phyloP scores from a whole-genome alignment of 164 flowering plant species.

The Aristolochia californica region DNA sequence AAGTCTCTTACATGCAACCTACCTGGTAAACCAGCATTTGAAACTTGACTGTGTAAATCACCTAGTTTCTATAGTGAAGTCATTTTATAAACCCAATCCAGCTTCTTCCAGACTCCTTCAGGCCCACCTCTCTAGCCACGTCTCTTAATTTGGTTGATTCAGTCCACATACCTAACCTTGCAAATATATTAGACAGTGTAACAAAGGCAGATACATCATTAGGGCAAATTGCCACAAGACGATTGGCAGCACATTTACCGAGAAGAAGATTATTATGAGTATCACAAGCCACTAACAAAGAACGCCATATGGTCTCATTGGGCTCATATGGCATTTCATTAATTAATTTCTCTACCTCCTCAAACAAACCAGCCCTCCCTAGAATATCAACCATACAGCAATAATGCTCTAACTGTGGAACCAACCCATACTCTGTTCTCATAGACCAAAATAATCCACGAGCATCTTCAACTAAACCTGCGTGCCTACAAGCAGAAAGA shows the following conservation, averaged over 20 bases:
- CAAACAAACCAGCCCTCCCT: conserved; percentile 18
- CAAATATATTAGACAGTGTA: conserved; percentile 16
- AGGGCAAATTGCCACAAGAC: conserved; percentile 10
- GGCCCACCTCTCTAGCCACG: conserved; percentile 9
- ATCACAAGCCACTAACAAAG: conserved; percentile 22
- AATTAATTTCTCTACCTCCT: conserved; percentile 19
- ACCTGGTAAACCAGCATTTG: too few species aligned
- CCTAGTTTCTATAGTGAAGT: neutral
- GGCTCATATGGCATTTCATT: conserved; percentile 16
- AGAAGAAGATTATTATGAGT: conserved; percentile 14
- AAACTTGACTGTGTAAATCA: too few species aligned
- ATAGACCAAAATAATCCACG: conserved; percentile 14
- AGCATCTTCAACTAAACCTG: conserved; percentile 19
- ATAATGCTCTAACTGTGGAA: conserved; percentile 18
- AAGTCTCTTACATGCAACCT: too few species aligned
- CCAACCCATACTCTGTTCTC: conserved; percentile 12
- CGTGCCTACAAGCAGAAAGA: conserved; percentile 22
- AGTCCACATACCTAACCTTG: conserved; percentile 20
- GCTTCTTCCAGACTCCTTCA: conserved; percentile 20
- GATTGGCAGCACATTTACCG: conserved; percentile 9
- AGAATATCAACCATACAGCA: conserved; percentile 25
- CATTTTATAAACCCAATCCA: conserved; percentile 18
- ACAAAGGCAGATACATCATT: conserved; percentile 13
- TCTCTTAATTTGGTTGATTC: conserved; percentile 11
- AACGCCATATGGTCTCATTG: conserved; percentile 15